phyloP scores from a whole-genome alignment of 192 early-diverging fungal species.

The Backusella psychrophila region DNA sequence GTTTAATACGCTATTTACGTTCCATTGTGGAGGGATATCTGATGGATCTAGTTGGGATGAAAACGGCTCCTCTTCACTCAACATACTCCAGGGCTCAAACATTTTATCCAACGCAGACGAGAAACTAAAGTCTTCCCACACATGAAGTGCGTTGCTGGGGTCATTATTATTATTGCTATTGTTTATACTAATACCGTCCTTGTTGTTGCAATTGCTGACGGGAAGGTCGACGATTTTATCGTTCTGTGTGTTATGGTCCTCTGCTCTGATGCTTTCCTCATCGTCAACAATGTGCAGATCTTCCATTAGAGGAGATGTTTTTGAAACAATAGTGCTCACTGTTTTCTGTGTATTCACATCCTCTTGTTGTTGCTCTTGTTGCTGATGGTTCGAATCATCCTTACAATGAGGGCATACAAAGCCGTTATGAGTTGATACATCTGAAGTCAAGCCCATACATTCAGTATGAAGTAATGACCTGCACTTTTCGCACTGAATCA shows the following conservation, averaged over 20 bases:
- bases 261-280: not conserved
- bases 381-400: not conserved
- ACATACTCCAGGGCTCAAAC: conserved; percentile 7
- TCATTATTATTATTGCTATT: not conserved
- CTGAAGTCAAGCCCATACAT: conserved; percentile 58
- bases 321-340: not conserved
- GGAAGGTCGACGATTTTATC: not conserved
- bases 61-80: conserved; percentile 10
- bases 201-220: not conserved
- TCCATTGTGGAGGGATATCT: not conserved
- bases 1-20: not conserved
- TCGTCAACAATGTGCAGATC: not conserved
- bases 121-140: conserved; percentile 14
- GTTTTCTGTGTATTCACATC: not conserved
- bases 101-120: conserved; percentile 3
- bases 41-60: not conserved
- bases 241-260: not conserved
- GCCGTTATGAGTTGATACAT: conserved; percentile 46
- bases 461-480: conserved; percentile 66
- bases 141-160: not conserved
- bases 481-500: conserved; percentile 75
- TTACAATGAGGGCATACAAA: conserved; percentile 60
- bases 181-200: not conserved
- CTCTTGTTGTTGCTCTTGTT: not conserved
- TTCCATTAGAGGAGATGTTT: not conserved